Base-by-base conservation (phyloP, 768 basidiomycete genomes). In the Pleurotus giganteus region DNA sequence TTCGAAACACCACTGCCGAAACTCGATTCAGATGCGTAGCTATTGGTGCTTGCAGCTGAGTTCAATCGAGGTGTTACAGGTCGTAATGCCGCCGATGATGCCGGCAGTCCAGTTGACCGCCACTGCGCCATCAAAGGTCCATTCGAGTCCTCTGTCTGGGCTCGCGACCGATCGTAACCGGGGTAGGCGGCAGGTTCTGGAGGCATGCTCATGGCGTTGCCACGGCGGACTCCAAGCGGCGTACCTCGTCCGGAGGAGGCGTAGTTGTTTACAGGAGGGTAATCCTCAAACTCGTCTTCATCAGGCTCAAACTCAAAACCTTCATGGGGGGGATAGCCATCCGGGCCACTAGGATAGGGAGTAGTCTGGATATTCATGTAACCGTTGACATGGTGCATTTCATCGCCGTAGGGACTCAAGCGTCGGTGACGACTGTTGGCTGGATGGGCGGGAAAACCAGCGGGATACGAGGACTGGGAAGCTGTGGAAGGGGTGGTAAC, bases 231-330 rank as follows among this genome's bases (percentile, higher is more conserved):
- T 8, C 82, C 81, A 53, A 86, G 61, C 0, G 91, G 91, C 1
- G 91, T 94, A 17, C 85, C 88, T 2, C 90, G 82, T 12, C 91
- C 89, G 4, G 86, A 86, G 3, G 79, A 63, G 0, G 77, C 65
- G 55, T 71, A 67, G 47, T 54, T 62, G 19, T 63, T 66, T 3
- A 81, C 69, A 4, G 79, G 74, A 1, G 84, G 82, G 63, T 88
- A 88, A 58, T 92, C 91, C 64, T 93, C 91, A 54, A 77, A 82
- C 1, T 91, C 89, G 57, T 89, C 80, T 21, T 81, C 88, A 32
- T 89, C 89, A 2, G 75, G 72, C 44, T 90, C 90, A 54, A 83
- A 74, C 39, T 86, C 89, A 62, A 91, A 90, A 7, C 86, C 87
- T 51, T 88, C 81, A 47, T 84, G 71, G 2, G 82, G 79, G 6